Conservation (phyloP, 495 filamentous ascomycete species). For the Aspergillus affinis region DNA sequence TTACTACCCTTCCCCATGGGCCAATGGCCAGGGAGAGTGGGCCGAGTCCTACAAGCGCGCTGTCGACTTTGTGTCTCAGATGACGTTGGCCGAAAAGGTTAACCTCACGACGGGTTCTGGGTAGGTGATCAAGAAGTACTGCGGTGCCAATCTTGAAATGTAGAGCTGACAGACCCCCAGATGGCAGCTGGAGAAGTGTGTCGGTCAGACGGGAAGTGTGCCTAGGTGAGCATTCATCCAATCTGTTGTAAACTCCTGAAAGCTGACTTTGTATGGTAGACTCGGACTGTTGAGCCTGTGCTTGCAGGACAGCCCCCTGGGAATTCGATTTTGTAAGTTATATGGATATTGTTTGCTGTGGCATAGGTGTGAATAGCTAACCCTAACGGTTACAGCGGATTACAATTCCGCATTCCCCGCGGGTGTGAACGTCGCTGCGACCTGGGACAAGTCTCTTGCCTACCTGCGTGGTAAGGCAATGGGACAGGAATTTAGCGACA, state of each 20-base stretch:
- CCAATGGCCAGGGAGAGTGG: conserved; percentile 69
- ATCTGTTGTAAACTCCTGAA: conserved; percentile 29
- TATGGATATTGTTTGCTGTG: not conserved
- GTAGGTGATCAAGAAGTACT: conserved; percentile 30
- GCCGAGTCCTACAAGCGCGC: conserved; percentile 75
- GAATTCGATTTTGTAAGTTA: conserved; percentile 65
- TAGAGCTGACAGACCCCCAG: conserved; percentile 35
- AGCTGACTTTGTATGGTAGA: conserved; percentile 38
- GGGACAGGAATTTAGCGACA: conserved; percentile 75
- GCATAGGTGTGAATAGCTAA: not conserved
- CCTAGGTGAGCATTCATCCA: conserved; percentile 29
- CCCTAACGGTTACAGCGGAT: conserved; percentile 49
- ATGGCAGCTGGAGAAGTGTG: conserved; percentile 75
- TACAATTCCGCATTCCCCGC: conserved; percentile 79
- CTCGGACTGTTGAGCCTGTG: conserved; percentile 81
- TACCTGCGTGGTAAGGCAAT: conserved; percentile 75
- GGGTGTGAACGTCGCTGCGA: conserved; percentile 79
- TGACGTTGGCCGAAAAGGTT: conserved; percentile 88
- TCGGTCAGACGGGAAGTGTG: conserved; percentile 63
- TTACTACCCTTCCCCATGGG: conserved; percentile 84
- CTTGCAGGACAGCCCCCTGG: conserved; percentile 87
- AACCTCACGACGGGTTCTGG: conserved; percentile 88
- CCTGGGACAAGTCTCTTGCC: conserved; percentile 72
- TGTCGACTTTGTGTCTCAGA: conserved; percentile 72
- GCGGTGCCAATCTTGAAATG: not conserved